Base-by-base conservation (phyloP, 768 basidiomycete species). In the Boletus speciosus region DNA sequence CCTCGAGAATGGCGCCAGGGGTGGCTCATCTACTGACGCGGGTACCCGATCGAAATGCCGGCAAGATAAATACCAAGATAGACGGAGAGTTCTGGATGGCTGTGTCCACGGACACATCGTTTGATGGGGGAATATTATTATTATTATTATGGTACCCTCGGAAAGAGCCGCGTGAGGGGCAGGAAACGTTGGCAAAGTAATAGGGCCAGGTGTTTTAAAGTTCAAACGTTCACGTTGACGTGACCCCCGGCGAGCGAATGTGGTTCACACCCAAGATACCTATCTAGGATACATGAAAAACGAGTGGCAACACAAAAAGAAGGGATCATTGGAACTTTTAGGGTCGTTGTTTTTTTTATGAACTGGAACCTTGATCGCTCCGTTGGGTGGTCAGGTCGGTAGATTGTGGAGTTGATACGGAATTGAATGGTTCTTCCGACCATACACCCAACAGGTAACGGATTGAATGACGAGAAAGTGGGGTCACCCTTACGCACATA, bases 241-340 rank as follows among this genome's bases (percentile, higher is more conserved):
- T 63, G 52, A 54, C 46, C 42, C 25, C 21, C 47, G 50, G 48
- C 25, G 49, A 57, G 35, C 42, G 49, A 48, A 38, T 27, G 44
- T 44, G 35, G 39, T 55, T 65, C 60, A 59, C 56, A 58, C 55
- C 54, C 40, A 9, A 21, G 40, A 32, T 58, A 35, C 64, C 57
- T 14, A 60, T 55, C 57, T 54, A 41, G 63, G 63, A 43, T 63
- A 64, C n/a, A 64, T 66, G 61, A 64, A 64, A 58, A 46, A 51
- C 39, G 49, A 51, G 46, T 35, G 52, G 35, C 52, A 46, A 52
- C 47, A 50, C 21, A 50, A 47, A 51, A 49, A 41, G 48, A 19
- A 15, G 43, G 43, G 29, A 31, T 27, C 25, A 27, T 27, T n/a
- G 29, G 10, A 34, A 23, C 49, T 57, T 52, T 54, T 48, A 52